A percentile compares a stretch with the other conserved stretches of the same genome.
Conservation (phyloP, 2,329 filamentous ascomycete species). For the Coniochaeta sp. region DNA sequence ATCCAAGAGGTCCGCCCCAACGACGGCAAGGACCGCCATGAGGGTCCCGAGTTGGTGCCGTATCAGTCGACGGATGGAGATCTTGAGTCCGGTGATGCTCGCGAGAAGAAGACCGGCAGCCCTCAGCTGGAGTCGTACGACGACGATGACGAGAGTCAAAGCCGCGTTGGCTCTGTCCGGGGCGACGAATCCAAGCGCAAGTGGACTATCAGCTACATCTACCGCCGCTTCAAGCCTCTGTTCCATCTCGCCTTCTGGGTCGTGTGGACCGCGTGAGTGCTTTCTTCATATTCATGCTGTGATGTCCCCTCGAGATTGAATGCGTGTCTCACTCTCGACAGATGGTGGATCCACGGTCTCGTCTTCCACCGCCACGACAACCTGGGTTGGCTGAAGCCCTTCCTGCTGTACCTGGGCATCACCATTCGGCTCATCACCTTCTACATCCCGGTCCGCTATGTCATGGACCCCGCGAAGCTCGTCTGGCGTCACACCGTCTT, state of each 20-base stretch:
- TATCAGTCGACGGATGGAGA: background rate
- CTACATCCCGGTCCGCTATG: constrained; percentile 60
- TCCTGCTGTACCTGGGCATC: constrained; percentile 71
- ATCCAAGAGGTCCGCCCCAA: background rate
- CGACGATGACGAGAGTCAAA: background rate
- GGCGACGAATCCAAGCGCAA: background rate
- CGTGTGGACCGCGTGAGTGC: background rate
- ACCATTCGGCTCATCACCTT: constrained; percentile 67
- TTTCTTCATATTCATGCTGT: background rate
- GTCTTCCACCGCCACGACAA: constrained; percentile 59
- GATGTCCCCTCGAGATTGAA: background rate
- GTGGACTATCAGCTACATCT: background rate
- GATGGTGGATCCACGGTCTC: constrained; percentile 72
- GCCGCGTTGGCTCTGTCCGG: background rate
- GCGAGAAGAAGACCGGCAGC: background rate
- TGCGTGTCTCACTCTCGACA: constrained; percentile 11
- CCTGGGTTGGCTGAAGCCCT: constrained; percentile 76
- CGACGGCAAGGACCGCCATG: background rate
- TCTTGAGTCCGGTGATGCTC: background rate
- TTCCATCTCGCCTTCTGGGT: background rate
- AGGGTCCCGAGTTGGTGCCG: background rate
- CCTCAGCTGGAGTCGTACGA: background rate
- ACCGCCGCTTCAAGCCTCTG: background rate
- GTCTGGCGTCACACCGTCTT: constrained; percentile 61
- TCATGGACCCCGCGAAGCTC: constrained; percentile 59